These are phyloP conservation scores for Diaporthe aspalathi DNA, from an alignment of 2,329 filamentous ascomycete genomes.

Conservation along the genomic window DNA sequence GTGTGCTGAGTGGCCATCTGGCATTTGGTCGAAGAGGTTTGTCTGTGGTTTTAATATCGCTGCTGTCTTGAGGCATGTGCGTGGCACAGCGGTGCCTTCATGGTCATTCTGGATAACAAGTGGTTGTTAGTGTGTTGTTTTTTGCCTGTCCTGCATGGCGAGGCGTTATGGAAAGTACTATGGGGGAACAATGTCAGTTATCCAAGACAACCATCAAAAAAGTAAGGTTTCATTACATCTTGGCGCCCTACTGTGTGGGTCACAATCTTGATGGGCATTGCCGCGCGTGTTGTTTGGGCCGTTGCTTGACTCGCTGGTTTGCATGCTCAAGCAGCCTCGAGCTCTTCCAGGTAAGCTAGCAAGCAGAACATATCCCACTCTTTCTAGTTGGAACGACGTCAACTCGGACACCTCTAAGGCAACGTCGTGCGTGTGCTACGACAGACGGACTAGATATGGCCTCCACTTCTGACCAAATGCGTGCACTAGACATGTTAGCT, in stretches of 20 bases:
- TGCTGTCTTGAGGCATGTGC: neutral
- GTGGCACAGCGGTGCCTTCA: neutral
- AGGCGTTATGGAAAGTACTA: constrained; percentile 33
- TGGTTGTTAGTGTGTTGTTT: neutral
- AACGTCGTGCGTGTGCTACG: neutral
- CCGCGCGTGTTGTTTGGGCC: neutral
- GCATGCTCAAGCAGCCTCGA: neutral
- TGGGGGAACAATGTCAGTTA: constrained; percentile 10
- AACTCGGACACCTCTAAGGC: too few species aligned
- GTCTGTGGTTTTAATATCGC: neutral
- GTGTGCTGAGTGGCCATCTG: neutral
- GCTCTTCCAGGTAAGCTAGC: neutral
- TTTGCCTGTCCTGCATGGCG: constrained; percentile 36
- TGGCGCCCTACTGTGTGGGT: too few species aligned
- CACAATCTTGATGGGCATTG: neutral
- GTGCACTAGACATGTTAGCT: neutral
- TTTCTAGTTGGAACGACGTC: rapidly evolving
- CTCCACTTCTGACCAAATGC: neutral
- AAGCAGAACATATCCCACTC: neutral
- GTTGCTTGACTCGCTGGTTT: neutral
- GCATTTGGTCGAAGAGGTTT: neutral
- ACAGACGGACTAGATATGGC: neutral
- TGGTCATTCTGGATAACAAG: neutral
- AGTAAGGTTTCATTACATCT: neutral
- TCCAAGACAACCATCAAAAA: neutral